Evolutionary conservation across 805 yeast species (phyloP).

Genomic region (Priceomyces castillae): DNA sequence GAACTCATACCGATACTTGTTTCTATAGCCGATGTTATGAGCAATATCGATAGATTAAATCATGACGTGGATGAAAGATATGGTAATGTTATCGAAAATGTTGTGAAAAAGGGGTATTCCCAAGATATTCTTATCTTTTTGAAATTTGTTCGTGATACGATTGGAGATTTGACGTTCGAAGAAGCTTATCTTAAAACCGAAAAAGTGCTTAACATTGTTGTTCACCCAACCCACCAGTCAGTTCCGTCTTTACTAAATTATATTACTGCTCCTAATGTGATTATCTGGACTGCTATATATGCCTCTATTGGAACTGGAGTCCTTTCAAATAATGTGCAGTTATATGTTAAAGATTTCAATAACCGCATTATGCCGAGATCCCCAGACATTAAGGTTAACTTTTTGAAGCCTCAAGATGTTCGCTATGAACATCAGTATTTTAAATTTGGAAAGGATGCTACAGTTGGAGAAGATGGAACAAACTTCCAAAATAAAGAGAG

Average conservation of each 20-base stretch:
- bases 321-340: constrained; percentile 51
- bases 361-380: constrained; percentile 54
- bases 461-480: constrained; percentile 11
- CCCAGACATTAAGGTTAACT: constrained; percentile 43
- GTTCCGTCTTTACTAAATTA: constrained; percentile 79
- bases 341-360: constrained; percentile 60
- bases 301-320: constrained; percentile 81
- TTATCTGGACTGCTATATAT: constrained; percentile 84
- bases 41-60: constrained; percentile 45
- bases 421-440: constrained; percentile 46
- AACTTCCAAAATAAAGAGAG: constrained; percentile 27
- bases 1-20: constrained; percentile 53
- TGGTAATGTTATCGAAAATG: constrained; percentile 71
- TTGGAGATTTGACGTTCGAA: constrained; percentile 88
- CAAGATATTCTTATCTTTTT: constrained; percentile 80
- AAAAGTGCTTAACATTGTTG: constrained; percentile 75
- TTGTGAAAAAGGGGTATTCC: constrained; percentile 76
- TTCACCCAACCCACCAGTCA: constrained; percentile 72
- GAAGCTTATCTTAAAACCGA: constrained; percentile 84
- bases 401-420: constrained; percentile 44
- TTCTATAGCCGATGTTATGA: constrained; percentile 39
- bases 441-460: constrained; percentile 13
- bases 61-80: constrained; percentile 57
- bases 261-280: constrained; percentile 88
- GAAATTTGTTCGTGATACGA: constrained; percentile 68